Evolutionary conservation across 78 protist genomes (phyloP), one percentile per base, ranked within the genome.

Genomic region (Polysphondylium violaceum): DNA sequence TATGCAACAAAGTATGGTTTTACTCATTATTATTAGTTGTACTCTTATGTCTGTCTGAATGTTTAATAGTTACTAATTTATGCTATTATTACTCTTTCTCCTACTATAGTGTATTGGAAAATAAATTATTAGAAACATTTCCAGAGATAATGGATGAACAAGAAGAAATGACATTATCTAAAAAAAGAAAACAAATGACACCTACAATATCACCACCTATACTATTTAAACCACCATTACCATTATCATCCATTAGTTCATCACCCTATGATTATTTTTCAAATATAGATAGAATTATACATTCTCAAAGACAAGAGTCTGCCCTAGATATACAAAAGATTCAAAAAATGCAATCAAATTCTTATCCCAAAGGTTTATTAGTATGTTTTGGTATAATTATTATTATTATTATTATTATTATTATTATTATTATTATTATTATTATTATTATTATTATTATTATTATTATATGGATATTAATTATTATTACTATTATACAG

Each of bases 141-240:
- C 88, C 88, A 38, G 64, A n/a, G 0, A 41, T 78, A 14, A 27
- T 78, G 23, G 25, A 63, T 51, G 56, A 44, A 11, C 33, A 50
- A 43, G 51, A 61, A 21, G 81, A 74, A 33, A 36, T 65, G 31
- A 27, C 43, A 47, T 33, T 56, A 61, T 63, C 59, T 17, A 61
- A 65, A 47, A 78, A 78, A 33, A 78, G 88, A 51, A 78, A 78
- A 65, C 75, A 78, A 35, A 64, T 78, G 27, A 51, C 64, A 25
- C 19, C 71, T 61, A 21, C 76, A 14, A 55, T 68, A 31, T 53
- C 89, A 81, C 51, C 89, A 65, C 55, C 76, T 67, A 69, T 67
- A 25, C 21, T 64, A n/a, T 61, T 67, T 65, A 68, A 47, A 68
- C 56, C 61, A 51, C 64, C 69, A 67, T 9, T 61, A 36, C 50